These are phyloP conservation scores for Podospora didyma DNA, from an alignment of 495 filamentous ascomycete genomes.

Conservation along the genomic window DNA sequence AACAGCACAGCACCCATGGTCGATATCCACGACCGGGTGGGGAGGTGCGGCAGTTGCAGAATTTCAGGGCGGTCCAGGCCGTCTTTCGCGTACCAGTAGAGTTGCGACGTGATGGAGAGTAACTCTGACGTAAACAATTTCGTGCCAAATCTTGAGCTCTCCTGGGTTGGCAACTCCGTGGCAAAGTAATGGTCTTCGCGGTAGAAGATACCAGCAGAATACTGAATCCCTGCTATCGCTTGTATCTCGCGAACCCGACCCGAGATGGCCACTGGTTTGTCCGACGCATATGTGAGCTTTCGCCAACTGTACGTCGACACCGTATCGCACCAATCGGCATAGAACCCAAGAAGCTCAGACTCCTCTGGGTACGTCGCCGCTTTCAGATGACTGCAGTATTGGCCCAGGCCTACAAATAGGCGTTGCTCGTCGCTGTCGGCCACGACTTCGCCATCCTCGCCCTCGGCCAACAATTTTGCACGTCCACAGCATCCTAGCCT, in stretches of 20 bases:
- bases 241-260: background rate
- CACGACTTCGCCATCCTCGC: background rate
- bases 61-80: background rate
- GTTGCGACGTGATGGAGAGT: background rate
- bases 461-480: background rate
- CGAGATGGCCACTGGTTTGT: background rate
- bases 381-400: too few species aligned
- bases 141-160: background rate
- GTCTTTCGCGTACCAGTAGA: background rate
- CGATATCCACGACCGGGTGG: background rate
- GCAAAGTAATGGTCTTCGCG: background rate
- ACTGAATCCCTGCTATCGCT: background rate
- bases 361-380: too few species aligned
- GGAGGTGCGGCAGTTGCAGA: background rate
- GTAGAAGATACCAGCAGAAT: background rate
- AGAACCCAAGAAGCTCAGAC: too few species aligned
- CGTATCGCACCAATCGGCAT: background rate
- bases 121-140: background rate
- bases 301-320: conserved; percentile 1
- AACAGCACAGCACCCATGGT: background rate
- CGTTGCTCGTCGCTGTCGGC: conserved; percentile 1
- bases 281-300: background rate
- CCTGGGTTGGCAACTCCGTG: background rate
- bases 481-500: background rate
- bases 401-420: too few species aligned